A percentile compares a stretch with the other conserved stretches of the same genome.
phyloP scores from a whole-genome alignment of 2,329 filamentous ascomycete species.

The Botrytis elliptica region DNA sequence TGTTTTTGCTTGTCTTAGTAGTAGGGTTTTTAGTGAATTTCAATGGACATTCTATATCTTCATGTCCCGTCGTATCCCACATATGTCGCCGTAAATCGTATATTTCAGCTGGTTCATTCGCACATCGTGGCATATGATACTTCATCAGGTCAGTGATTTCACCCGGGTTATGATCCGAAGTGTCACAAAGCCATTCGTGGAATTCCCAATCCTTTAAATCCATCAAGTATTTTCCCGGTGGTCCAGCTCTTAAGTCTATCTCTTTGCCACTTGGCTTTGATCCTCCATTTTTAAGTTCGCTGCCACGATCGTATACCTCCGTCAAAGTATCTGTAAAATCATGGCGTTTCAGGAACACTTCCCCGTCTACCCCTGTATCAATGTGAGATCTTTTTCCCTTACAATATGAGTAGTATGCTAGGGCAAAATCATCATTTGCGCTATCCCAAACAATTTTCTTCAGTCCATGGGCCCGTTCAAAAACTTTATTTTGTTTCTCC shows the following conservation, averaged over 20 bases:
- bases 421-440: background rate
- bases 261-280: background rate
- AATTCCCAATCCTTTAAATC: background rate
- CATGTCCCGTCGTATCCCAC: background rate
- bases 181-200: background rate
- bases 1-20: background rate
- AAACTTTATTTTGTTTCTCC: background rate
- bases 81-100: background rate
- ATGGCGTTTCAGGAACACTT: background rate
- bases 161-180: background rate
- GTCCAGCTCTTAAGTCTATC: background rate
- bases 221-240: background rate
- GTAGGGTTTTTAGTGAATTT: rapidly evolving
- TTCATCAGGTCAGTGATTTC: background rate
- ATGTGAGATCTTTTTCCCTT: background rate
- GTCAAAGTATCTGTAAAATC: background rate
- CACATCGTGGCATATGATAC: background rate
- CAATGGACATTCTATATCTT: background rate
- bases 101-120: rapidly evolving
- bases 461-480: background rate
- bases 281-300: background rate
- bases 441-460: background rate
- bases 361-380: too few species aligned
- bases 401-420: background rate
- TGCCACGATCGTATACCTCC: background rate